These are phyloP conservation scores for Clarireedia monteithiana DNA, from an alignment of 2,329 filamentous ascomycete genomes.

Conservation along the genomic window DNA sequence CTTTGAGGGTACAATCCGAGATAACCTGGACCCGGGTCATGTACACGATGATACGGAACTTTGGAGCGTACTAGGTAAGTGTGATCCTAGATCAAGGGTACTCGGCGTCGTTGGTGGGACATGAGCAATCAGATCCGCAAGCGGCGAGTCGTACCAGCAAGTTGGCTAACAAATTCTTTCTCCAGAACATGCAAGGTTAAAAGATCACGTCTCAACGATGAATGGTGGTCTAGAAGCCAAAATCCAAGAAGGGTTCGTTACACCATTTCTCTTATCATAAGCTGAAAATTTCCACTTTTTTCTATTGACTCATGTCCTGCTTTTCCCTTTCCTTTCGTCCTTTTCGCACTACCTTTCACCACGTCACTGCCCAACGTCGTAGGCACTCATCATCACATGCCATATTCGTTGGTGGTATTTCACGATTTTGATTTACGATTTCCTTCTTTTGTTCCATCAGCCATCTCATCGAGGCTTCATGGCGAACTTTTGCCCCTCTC, in stretches of 20 bases:
- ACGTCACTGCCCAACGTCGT: constrained; percentile 12
- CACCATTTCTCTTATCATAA: constrained; percentile 8
- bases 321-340: constrained; percentile 8
- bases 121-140: constrained; percentile 21
- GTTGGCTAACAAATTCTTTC: constrained; percentile 33
- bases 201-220: constrained; percentile 83
- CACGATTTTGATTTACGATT: neutral
- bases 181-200: constrained; percentile 82
- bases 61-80: constrained; percentile 87
- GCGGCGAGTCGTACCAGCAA: constrained; percentile 21
- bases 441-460: neutral
- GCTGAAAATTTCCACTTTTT: neutral
- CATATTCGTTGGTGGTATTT: neutral
- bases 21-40: constrained; percentile 91
- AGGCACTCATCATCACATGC: constrained; percentile 7
- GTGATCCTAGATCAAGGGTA: constrained; percentile 9
- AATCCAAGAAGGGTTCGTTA: constrained; percentile 83
- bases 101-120: constrained; percentile 18
- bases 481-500: neutral
- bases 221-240: constrained; percentile 81
- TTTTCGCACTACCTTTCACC: constrained; percentile 6
- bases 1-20: constrained; percentile 86
- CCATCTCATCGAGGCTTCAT: neutral
- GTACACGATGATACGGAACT: constrained; percentile 95
- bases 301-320: constrained; percentile 4